phyloP scores from a whole-genome alignment of 106 monocot species.

The Phalaenopsis aphrodite region DNA sequence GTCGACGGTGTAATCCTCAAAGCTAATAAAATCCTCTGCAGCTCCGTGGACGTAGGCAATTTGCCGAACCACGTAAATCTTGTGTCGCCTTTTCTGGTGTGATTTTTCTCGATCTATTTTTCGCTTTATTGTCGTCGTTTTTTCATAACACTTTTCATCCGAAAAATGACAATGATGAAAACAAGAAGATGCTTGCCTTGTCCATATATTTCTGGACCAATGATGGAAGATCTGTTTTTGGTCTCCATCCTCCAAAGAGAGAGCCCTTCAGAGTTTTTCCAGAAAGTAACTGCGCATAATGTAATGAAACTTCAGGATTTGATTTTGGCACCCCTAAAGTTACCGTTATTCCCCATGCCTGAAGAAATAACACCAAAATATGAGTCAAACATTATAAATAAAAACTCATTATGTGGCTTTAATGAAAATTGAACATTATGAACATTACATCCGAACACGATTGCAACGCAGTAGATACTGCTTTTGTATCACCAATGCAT shows the following conservation, averaged over 20 bases:
- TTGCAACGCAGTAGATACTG: slow-evolving; percentile 66
- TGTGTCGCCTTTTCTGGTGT: too few species aligned
- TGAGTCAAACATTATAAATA: not conserved
- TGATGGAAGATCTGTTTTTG: slow-evolving; percentile 83
- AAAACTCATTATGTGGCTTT: not conserved
- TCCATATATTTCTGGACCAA: slow-evolving; percentile 62
- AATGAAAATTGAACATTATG: not conserved
- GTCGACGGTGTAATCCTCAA: too few species aligned
- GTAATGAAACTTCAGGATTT: slow-evolving; percentile 59
- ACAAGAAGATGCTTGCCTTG: slow-evolving; percentile 36
- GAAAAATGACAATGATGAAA: not conserved
- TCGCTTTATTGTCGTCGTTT: too few species aligned
- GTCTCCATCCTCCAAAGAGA: slow-evolving; percentile 96
- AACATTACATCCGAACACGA: slow-evolving; percentile 80
- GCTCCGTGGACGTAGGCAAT: too few species aligned
- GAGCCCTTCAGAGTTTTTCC: slow-evolving; percentile 93
- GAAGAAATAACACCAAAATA: slow-evolving; percentile 2
- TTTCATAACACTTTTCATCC: too few species aligned
- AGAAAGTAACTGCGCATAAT: slow-evolving; percentile 69
- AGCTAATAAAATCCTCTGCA: too few species aligned
- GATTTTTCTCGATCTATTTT: too few species aligned
- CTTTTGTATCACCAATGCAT: slow-evolving; percentile 78
- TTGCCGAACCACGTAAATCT: too few species aligned
- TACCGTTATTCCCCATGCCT: slow-evolving; percentile 90
- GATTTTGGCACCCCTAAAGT: slow-evolving; percentile 86